phyloP scores from a whole-genome alignment of 805 yeast species.

The Starmerella vaccinii region DNA sequence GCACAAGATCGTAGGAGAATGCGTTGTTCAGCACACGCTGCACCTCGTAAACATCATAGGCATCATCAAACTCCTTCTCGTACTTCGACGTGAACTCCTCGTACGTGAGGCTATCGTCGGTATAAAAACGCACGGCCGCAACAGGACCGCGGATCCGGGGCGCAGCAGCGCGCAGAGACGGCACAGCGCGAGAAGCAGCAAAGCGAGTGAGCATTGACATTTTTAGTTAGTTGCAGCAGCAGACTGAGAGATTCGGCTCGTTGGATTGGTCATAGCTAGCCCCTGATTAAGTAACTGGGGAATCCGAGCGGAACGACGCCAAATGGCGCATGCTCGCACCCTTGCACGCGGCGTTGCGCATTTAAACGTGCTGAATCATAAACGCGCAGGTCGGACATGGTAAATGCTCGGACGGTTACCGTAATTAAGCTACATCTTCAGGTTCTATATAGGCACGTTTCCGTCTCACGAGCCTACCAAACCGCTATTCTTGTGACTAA shows the following conservation, averaged over 20 bases:
- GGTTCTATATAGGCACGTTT: too few species aligned
- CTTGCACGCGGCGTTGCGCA: too few species aligned
- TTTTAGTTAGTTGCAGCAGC: background rate
- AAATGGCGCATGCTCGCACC: background rate
- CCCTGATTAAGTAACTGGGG: background rate
- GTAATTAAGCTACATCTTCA: too few species aligned
- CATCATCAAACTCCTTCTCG: constrained; percentile 93
- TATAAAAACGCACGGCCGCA: constrained; percentile 19
- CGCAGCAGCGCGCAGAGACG: constrained; percentile 11
- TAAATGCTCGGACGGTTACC: too few species aligned
- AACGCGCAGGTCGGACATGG: too few species aligned
- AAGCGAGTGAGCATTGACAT: constrained; percentile 17
- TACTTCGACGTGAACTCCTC: constrained; percentile 43
- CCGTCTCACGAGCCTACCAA: too few species aligned
- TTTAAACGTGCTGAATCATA: too few species aligned
- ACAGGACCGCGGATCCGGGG: constrained; percentile 9
- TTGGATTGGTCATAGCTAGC: background rate
- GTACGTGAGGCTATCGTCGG: constrained; percentile 22
- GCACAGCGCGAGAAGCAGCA: constrained; percentile 17
- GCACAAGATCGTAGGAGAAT: constrained; percentile 96
- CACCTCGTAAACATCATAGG: constrained; percentile 77
- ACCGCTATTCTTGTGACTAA: too few species aligned
- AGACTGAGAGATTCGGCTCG: background rate
- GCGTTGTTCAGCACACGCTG: constrained; percentile 95
- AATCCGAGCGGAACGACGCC: background rate